These are phyloP conservation scores for Alternaria arborescens DNA, from an alignment of 2,329 filamentous ascomycete genomes.

Conservation along the genomic window DNA sequence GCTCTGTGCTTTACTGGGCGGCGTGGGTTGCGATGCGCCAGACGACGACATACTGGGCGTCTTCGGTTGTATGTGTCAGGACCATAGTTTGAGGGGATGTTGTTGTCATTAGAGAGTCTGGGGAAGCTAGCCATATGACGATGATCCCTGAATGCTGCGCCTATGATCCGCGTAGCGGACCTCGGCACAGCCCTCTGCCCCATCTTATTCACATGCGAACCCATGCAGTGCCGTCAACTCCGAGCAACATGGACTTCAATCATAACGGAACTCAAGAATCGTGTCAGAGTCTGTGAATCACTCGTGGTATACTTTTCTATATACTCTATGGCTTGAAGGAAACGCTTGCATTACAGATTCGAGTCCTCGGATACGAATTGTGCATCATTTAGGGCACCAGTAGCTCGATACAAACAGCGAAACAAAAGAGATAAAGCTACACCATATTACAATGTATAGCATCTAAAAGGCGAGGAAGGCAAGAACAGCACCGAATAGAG, in stretches of 20 bases:
- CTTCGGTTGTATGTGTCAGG: slow-evolving; percentile 16
- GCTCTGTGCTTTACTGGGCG: slow-evolving; percentile 36
- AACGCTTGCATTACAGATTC: slow-evolving; percentile 3
- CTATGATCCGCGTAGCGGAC: slow-evolving; percentile 7
- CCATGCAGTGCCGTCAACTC: not conserved
- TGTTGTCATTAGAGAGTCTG: slow-evolving; percentile 16
- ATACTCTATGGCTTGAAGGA: not conserved
- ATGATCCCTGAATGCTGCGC: slow-evolving; percentile 9
- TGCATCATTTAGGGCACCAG: not conserved
- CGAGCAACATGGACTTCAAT: not conserved
- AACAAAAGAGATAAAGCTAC: not conserved
- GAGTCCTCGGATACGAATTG: not conserved
- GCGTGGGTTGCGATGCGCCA: slow-evolving; percentile 38
- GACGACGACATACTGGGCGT: slow-evolving; percentile 42
- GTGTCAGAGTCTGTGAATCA: not conserved
- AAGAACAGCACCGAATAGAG: slow-evolving; percentile 40
- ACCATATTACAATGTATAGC: slow-evolving; percentile 4
- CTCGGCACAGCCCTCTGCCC: slow-evolving; percentile 14
- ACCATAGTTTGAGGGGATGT: slow-evolving; percentile 28
- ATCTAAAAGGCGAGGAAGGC: slow-evolving; percentile 48
- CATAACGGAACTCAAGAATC: not conserved
- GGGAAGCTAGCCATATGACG: slow-evolving; percentile 21
- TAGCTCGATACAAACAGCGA: slow-evolving; percentile 1
- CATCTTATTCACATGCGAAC: slow-evolving; percentile 12
- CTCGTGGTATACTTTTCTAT: not conserved